Evolutionary conservation across 371 early-diverging fungal genomes (phyloP), one percentile per base, ranked within the genome.

Genomic region (Apophysomyces ossiformis): DNA sequence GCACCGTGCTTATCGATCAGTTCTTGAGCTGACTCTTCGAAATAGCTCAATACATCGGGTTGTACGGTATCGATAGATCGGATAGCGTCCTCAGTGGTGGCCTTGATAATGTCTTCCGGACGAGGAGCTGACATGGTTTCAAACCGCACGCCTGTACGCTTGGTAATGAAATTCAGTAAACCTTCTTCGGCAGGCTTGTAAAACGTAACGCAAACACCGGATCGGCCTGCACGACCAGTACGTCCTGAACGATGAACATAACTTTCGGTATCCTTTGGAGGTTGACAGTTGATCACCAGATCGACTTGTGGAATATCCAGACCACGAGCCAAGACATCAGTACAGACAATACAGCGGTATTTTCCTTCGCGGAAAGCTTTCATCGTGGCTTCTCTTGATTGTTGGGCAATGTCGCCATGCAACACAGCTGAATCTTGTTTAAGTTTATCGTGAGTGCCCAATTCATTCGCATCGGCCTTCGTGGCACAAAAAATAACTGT

Each of bases 231-330:
- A 80, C 98, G 93, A 38, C 97, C 99, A 0, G 99, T 99, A 78
- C 99, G 91, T n/a, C 99, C 99, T 7, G 94, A 92, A 45, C 99
- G 90, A 84, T 99, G 99, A 43, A 98, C 93, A 78, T 96, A 99
- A 50, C 94, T 90, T 73, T 99, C 97, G 35, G 90, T 86, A 80
- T 97, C 95, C 69, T 88, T 85, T 62, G 99, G 98, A 38, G 98
- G 94, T 73, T 98, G 96, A 70, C 92, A 94, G 85, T 99, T 97
- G 85, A 99, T 94, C 54, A 99, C 97, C 45, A 96, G 79, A 81
- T 98, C 98, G 43, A 98, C 96, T 78, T 95, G 90, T 43, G 97
- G 96, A 71, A 99, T 98, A 86, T 99, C 99, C 50, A 99, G 87
- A 72, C 99, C 99, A 82, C 99, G 92, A 15, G 97, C 96, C 37